Evolutionary conservation across 192 early-diverging fungal genomes (phyloP).

Genomic region (Phycomyces blakesleeanus): DNA sequence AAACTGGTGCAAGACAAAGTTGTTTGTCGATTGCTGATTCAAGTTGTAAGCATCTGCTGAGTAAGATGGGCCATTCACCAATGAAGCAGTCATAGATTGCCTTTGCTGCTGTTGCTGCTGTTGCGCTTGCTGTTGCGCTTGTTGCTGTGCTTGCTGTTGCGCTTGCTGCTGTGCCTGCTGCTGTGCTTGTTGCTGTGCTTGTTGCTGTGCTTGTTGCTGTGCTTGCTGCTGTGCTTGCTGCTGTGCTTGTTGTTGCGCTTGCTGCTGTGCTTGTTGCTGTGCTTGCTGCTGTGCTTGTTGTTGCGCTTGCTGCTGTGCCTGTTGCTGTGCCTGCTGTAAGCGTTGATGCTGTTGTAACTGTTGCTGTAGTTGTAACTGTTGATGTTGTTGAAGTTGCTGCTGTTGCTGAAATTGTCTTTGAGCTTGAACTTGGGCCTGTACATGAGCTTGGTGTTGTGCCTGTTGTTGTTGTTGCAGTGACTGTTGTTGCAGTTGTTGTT

Average conservation of each 20-base stretch:
- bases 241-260: constrained; percentile 15
- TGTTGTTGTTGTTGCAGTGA: background rate
- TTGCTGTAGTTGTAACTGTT: background rate
- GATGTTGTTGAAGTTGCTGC: constrained; percentile 16
- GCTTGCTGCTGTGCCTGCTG: background rate
- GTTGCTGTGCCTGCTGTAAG: background rate
- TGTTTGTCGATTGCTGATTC: constrained; percentile 16
- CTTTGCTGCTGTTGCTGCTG: constrained; percentile 3
- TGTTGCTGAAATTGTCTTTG: too few species aligned
- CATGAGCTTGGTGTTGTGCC: constrained; percentile 4
- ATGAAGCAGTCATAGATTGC: background rate
- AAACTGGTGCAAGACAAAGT: constrained; percentile 41
- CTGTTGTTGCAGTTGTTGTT: background rate
- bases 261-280: constrained; percentile 4
- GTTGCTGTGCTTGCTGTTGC: background rate
- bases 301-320: constrained; percentile 1
- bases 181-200: background rate
- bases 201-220: background rate
- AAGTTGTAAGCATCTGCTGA: background rate
- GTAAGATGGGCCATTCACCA: background rate
- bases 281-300: constrained; percentile 4
- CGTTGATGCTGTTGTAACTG: constrained; percentile 4
- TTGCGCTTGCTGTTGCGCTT: background rate
- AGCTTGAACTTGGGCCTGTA: too few species aligned
- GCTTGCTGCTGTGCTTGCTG: constrained; percentile 1